A percentile compares a stretch with the other conserved stretches of the same genome.
Evolutionary conservation across 176 grass and related monocot species (phyloP).

Genomic region (Elymus sibiricus): DNA sequence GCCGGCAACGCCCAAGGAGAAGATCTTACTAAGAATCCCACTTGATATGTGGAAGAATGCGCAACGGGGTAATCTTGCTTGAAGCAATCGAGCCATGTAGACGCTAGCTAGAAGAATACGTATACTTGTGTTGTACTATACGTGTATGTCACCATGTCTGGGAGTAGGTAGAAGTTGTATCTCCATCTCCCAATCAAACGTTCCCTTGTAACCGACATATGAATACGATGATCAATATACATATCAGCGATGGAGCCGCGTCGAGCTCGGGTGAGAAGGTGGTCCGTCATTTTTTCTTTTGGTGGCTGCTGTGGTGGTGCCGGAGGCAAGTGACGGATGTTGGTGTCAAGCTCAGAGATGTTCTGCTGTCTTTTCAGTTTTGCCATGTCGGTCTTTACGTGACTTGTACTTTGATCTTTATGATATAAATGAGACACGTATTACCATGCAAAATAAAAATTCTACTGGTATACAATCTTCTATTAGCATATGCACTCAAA

Average conservation of each 20-base stretch:
- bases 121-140: neutral
- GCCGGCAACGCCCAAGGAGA: neutral
- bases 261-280: too few species aligned
- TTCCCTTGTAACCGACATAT: neutral
- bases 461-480: neutral
- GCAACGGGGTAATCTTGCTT: neutral
- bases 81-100: neutral
- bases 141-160: neutral
- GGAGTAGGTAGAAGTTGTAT: neutral
- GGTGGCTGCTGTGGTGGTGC: too few species aligned
- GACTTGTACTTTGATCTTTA: too few species aligned
- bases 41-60: neutral
- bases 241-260: too few species aligned
- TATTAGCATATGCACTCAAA: neutral
- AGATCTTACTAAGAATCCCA: neutral
- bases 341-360: too few species aligned
- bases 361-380: too few species aligned
- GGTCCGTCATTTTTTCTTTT: too few species aligned
- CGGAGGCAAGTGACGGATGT: too few species aligned
- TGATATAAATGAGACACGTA: too few species aligned
- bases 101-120: neutral
- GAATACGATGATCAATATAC: neutral
- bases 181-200: neutral
- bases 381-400: too few species aligned
- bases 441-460: too few species aligned